Evolutionary conservation across 345 rosid genomes (phyloP).

Genomic region (Raphanus raphanistrum): DNA sequence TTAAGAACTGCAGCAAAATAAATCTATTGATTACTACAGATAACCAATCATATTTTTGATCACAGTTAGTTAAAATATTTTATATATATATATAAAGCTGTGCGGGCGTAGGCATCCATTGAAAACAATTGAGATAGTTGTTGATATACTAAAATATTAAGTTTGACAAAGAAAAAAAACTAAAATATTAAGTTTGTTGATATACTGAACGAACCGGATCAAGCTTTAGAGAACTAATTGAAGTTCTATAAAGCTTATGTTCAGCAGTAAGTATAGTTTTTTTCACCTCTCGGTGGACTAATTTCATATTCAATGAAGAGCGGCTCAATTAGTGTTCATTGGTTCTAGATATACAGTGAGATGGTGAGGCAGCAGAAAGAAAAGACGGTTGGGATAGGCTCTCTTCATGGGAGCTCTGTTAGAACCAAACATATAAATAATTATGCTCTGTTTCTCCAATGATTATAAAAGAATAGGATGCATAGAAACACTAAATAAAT

Average conservation of each 20-base stretch:
- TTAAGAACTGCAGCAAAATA: no score
- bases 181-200: no score
- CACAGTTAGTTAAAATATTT: no score
- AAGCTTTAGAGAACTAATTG: no score
- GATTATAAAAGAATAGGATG: neutral
- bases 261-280: constrained; percentile 47
- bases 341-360: constrained; percentile 40
- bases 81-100: no score
- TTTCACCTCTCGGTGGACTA: constrained; percentile 50
- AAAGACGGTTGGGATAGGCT: constrained; percentile 38
- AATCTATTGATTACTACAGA: no score
- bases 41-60: no score
- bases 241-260: neutral
- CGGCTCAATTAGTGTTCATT: constrained; percentile 51
- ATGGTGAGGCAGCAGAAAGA: constrained; percentile 47
- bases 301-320: constrained; percentile 57
- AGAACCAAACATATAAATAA: neutral
- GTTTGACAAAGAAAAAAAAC: no score
- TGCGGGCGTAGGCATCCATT: no score
- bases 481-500: neutral
- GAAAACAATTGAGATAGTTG: no score
- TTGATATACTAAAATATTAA: no score
- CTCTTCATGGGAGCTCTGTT: constrained; percentile 50
- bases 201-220: no score
- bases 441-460: neutral